Percentiles rank a stretch among this genome's conserved stretches.
Evolutionary conservation across 2,329 filamentous ascomycete species (phyloP).

Genomic region (Beauveria asiatica): DNA sequence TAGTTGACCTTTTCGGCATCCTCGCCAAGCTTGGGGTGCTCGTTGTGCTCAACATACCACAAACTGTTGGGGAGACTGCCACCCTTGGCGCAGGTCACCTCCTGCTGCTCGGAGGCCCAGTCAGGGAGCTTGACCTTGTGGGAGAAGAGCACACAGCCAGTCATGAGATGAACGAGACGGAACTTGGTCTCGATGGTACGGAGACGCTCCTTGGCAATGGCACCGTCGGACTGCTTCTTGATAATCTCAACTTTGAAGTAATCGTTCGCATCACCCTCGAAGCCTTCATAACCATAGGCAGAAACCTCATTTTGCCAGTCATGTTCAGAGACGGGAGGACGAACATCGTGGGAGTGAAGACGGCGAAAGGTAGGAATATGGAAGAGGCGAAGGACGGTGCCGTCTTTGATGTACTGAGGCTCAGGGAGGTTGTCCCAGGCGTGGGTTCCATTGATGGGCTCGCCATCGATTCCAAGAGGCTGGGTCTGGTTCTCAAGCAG

Average conservation of each 20-base stretch:
- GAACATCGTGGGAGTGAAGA: conserved; percentile 92
- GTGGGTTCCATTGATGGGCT: conserved; percentile 67
- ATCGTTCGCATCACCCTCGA: conserved; percentile 94
- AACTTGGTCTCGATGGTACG: conserved; percentile 97
- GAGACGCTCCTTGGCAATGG: conserved; percentile 71
- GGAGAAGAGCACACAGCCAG: conserved; percentile 89
- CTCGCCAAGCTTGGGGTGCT: conserved; percentile 66
- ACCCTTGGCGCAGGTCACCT: conserved; percentile 91
- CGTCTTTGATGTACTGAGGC: conserved; percentile 64
- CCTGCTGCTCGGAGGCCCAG: conserved; percentile 96
- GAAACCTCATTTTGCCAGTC: conserved; percentile 97
- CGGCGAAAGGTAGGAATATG: conserved; percentile 77
- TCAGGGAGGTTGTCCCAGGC: conserved; percentile 75
- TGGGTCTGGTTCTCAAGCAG: conserved; percentile 94
- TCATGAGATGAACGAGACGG: conserved; percentile 91
- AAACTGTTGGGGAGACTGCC: conserved; percentile 92
- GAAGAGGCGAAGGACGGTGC: conserved; percentile 73
- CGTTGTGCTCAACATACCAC: conserved; percentile 92
- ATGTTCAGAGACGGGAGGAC: conserved; percentile 74
- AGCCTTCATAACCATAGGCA: conserved; percentile 94
- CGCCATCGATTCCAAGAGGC: conserved; percentile 66
- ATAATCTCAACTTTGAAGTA: conserved; percentile 92
- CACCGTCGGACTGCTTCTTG: conserved; percentile 74
- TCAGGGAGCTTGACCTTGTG: conserved; percentile 98
- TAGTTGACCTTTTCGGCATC: conserved; percentile 94